Base-by-base conservation (phyloP, 176 grass and related monocot genomes). In the Chrysopogon serrulatus region DNA sequence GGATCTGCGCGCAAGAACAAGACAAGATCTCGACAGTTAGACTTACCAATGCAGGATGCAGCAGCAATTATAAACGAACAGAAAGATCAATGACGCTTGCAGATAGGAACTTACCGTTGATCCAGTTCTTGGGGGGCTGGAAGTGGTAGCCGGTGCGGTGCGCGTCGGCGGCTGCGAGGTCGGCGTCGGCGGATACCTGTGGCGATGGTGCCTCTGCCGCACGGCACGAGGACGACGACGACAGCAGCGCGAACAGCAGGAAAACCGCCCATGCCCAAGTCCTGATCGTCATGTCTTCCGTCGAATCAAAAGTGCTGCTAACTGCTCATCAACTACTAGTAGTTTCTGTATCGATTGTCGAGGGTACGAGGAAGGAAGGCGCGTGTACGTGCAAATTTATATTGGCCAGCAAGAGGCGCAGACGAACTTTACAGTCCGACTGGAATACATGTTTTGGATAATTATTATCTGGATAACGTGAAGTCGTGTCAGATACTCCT, bases 121-220 rank as follows among this genome's bases (percentile, higher is more conserved):
- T 95, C 93, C 93, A 95, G 26, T 95, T 79, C 71, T 78, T 65
- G 5, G 93, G 88, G 4, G 93, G 93, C 51, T 90, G 93, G 80
- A 95, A 95, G 81, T 95, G 93, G 33, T 79, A 95, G 19, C 90
- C 88, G 21, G 90, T 92, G 12, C 51, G 80, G 74, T 86, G 84
- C 34, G 56, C 36, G 40, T 66, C 28, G 43, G 40, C 68, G 51
- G 19, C 60, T 14, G 27, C 79, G 9, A 30, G 39, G 6, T 37
- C 34, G 54, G 79, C 24, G 6, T 76, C 57, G 39, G 60, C 17
- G 6, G 78, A 65, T 61, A 47, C 71, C 56, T 21, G 57, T 24
- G 83, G 83, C 6, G 85, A 82, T 4, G 75, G 81, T 19, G 87
- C 87, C 45, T 84, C 80, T 15, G 73, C 80, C 34, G 24, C 10